Evolutionary conservation across 495 filamentous ascomycete genomes (phyloP).

Genomic region (Penicillium paxilli): DNA sequence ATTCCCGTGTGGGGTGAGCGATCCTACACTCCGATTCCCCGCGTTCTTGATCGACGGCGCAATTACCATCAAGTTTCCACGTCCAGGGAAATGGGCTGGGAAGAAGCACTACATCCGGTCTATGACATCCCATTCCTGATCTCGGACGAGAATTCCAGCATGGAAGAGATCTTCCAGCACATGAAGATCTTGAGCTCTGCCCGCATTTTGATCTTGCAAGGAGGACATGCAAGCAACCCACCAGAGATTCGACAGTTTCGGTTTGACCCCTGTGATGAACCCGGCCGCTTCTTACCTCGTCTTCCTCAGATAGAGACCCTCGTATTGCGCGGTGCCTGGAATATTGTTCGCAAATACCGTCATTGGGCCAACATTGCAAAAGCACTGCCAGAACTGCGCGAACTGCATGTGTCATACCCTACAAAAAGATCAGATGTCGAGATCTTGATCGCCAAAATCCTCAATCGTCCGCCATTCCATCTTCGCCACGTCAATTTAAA

Average conservation of each 20-base stretch:
- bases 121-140: conserved; percentile 49
- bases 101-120: background rate
- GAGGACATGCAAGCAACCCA: conserved; percentile 71
- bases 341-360: conserved; percentile 64
- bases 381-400: conserved; percentile 64
- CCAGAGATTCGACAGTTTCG: conserved; percentile 61
- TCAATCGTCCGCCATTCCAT: conserved; percentile 57
- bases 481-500: conserved; percentile 63
- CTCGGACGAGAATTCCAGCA: conserved; percentile 58
- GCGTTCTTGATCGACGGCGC: background rate
- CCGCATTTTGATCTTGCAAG: conserved; percentile 69
- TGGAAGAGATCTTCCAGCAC: conserved; percentile 66
- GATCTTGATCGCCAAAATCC: conserved; percentile 44
- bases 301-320: conserved; percentile 56
- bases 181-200: conserved; percentile 59
- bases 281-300: conserved; percentile 28
- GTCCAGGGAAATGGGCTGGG: background rate
- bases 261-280: background rate
- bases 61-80: background rate
- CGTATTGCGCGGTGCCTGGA: conserved; percentile 74
- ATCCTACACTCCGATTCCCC: conserved; percentile 10
- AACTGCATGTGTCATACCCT: conserved; percentile 71
- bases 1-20: conserved; percentile 68
- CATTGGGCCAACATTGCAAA: conserved; percentile 60
- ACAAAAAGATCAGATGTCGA: conserved; percentile 62